Percentiles rank a stretch among this genome's conserved stretches.
Evolutionary conservation across 306 rosid genomes (phyloP).

Genomic region (Pachyrhizus erosus): DNA sequence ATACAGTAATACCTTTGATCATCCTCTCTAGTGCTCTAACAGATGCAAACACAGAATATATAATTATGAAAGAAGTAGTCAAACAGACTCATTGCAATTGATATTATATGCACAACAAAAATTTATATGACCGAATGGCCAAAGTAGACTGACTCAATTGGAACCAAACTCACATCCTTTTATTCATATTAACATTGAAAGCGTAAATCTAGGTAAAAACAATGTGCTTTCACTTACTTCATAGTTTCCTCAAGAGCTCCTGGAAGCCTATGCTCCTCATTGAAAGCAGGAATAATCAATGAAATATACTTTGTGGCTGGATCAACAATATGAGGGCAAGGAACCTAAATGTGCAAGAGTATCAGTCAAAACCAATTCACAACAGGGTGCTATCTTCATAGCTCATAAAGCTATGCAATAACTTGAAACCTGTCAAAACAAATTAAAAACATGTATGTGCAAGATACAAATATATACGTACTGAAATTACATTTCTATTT

Average conservation of each 20-base stretch:
- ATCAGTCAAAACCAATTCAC: slow-evolving; percentile 39
- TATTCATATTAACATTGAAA: slow-evolving; percentile 23
- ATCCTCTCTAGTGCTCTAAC: neutral
- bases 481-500: no score
- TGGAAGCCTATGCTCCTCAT: slow-evolving; percentile 89
- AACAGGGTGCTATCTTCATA: slow-evolving; percentile 12
- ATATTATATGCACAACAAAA: neutral
- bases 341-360: slow-evolving; percentile 60
- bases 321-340: slow-evolving; percentile 80
- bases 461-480: no score
- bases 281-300: slow-evolving; percentile 85
- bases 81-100: neutral
- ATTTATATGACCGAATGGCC: neutral
- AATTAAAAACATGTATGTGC: no score
- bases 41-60: neutral
- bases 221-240: slow-evolving; percentile 61
- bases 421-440: no score
- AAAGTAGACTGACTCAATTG: neutral
- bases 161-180: neutral
- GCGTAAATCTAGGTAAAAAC: slow-evolving; percentile 7
- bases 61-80: neutral
- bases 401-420: slow-evolving; percentile 15
- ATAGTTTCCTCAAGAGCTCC: slow-evolving; percentile 85
- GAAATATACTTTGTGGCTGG: slow-evolving; percentile 90
- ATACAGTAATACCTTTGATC: neutral